Percentiles rank a stretch among this genome's conserved stretches.
Conservation (phyloP, 495 filamentous ascomycete genomes). For the Podospora tetraspora region DNA sequence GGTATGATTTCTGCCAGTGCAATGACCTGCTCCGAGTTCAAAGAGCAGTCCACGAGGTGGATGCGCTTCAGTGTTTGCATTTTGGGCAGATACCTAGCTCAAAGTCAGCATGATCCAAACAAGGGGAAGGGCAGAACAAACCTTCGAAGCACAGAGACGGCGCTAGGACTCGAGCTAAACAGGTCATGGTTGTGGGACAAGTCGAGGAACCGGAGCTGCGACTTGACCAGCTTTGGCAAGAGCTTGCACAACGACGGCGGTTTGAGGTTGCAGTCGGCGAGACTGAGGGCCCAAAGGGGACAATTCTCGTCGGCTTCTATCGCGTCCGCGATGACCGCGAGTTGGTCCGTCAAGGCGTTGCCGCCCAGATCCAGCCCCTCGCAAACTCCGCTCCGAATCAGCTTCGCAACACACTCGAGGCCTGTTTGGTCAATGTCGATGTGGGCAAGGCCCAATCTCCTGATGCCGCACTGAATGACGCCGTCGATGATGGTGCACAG, state of each 20-base stretch:
- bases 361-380: slow-evolving; percentile 91
- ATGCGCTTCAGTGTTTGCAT: slow-evolving; percentile 76
- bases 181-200: slow-evolving; percentile 82
- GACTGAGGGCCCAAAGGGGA: slow-evolving; percentile 72
- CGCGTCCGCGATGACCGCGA: slow-evolving; percentile 60
- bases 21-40: slow-evolving; percentile 82
- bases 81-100: slow-evolving; percentile 65
- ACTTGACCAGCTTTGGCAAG: slow-evolving; percentile 64
- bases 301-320: slow-evolving; percentile 53
- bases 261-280: slow-evolving; percentile 80
- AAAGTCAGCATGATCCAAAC: background rate
- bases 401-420: slow-evolving; percentile 67
- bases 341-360: slow-evolving; percentile 67
- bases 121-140: slow-evolving; percentile 27
- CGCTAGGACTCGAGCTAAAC: slow-evolving; percentile 68
- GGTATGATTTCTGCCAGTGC: slow-evolving; percentile 84
- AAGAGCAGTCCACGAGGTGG: slow-evolving; percentile 80
- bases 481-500: slow-evolving; percentile 72
- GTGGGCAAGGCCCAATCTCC: slow-evolving; percentile 73
- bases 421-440: slow-evolving; percentile 70
- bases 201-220: slow-evolving; percentile 84
- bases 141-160: slow-evolving; percentile 68
- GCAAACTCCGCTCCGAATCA: slow-evolving; percentile 66
- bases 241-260: slow-evolving; percentile 66
- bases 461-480: slow-evolving; percentile 64